Conservation (phyloP, 352 stramenopile genomes). For the Salisapilia sapeloensis region DNA sequence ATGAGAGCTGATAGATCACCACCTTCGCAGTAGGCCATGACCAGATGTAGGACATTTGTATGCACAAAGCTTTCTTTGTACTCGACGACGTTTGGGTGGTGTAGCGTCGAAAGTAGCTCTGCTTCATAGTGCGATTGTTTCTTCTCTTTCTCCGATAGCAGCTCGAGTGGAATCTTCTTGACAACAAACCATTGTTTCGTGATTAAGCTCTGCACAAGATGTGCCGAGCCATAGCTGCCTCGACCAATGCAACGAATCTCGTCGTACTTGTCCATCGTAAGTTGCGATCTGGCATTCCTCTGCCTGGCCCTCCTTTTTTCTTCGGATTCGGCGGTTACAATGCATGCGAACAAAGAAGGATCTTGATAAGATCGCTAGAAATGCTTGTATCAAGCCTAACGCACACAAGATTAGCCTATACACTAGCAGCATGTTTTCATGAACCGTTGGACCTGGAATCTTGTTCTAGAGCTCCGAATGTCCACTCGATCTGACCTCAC, state of each 20-base stretch:
- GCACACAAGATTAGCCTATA: too few relatives aligned
- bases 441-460: too few relatives aligned
- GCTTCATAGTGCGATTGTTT: constrained; percentile 72
- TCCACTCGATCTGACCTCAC: too few relatives aligned
- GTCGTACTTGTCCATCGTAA: constrained; percentile 52
- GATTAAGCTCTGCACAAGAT: constrained; percentile 31
- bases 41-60: constrained; percentile 80
- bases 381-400: too few relatives aligned
- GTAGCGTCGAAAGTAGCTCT: constrained; percentile 80
- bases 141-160: constrained; percentile 61
- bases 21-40: constrained; percentile 93
- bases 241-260: constrained; percentile 60
- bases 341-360: too few relatives aligned
- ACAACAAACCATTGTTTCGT: constrained; percentile 39
- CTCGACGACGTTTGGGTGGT: constrained; percentile 89
- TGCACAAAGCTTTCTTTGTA: constrained; percentile 86
- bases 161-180: constrained; percentile 79
- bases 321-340: too few relatives aligned
- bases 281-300: neutral
- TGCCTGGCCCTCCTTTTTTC: too few relatives aligned
- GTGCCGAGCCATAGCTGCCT: constrained; percentile 56
- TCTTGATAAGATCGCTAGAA: too few relatives aligned
- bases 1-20: constrained; percentile 62
- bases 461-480: too few relatives aligned
- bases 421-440: too few relatives aligned